Evolutionary conservation across 2,329 filamentous ascomycete species (phyloP), one percentile per base, ranked within the genome.

Genomic region (Tolypocladium capitatum): DNA sequence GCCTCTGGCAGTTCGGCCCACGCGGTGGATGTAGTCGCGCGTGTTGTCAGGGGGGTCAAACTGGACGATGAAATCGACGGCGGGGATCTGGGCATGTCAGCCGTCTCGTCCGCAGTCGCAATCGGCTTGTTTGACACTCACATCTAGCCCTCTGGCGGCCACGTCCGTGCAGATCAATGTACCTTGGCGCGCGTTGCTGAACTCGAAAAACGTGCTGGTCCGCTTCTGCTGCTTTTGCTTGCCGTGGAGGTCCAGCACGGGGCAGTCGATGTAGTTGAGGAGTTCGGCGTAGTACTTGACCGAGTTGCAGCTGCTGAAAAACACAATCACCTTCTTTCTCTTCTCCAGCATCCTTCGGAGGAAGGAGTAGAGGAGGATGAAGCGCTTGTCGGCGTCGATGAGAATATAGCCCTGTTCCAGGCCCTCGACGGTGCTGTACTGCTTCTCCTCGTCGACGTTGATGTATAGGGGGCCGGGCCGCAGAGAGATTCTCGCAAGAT

Each of bases 161-260:
- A 98, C 92, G 60, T 98, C 92, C 0, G 92, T 98, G 69, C 90
- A 96, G 56, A 98, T 92, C 47, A 98, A 68, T 1, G 86, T 94
- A 24, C 91, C 92, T 55, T 85, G 80, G 55, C 81, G 82, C 18
- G 90, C 74, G 53, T 77, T 77, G 65, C 72, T 75, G 64, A 98
- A 98, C 64, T 97, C 91, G 66, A 97, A 98, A 66, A 98, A 98
- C 1, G 89, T 95, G 63, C 94, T 94, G 24, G 92, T 98, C n/a
- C 92, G 86, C 67, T 95, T 95, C 68, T 96, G 89, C 68, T 98
- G 92, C 69, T 98, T 98, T 69, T 95, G 88, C 70, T 98, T 96
- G 56, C 89, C 92, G 65, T 94, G 87, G 8, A 94, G 74, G 56
- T 87, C 84, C 40, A 94, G 75, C 3, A 94, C 86, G 5, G 86